Evolutionary conservation across 192 early-diverging fungal species (phyloP).

Genomic region (Coemansia sp.): DNA sequence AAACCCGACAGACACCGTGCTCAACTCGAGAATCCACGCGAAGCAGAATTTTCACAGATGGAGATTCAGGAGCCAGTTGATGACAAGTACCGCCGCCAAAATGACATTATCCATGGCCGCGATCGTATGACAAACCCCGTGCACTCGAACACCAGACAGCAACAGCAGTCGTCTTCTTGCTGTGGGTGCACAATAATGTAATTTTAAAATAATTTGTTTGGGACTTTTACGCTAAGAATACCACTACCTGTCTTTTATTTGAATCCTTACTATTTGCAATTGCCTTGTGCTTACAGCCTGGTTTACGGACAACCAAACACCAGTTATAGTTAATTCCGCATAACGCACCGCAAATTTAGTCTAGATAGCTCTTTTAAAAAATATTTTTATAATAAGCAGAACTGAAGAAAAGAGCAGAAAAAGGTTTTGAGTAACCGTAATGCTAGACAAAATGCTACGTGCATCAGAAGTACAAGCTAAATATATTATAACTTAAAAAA

Average conservation of each 20-base stretch:
- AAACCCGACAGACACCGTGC: not conserved
- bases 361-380: too few species aligned
- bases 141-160: not conserved
- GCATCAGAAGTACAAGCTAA: too few species aligned
- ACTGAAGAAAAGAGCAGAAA: too few species aligned
- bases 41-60: not conserved
- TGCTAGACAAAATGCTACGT: too few species aligned
- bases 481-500: too few species aligned
- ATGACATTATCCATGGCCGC: constrained; percentile 12
- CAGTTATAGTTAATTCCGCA: too few species aligned
- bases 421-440: too few species aligned
- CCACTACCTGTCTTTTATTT: constrained; percentile 25
- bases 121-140: constrained; percentile 1
- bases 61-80: not conserved
- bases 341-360: too few species aligned
- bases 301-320: too few species aligned
- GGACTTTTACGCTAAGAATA: not conserved
- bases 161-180: constrained; percentile 24
- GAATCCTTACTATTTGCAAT: too few species aligned
- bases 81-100: not conserved
- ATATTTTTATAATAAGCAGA: too few species aligned
- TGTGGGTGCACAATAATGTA: constrained; percentile 28
- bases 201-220: constrained; percentile 6
- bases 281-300: too few species aligned
- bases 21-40: not conserved